Base-by-base conservation (phyloP, 2,329 filamentous ascomycete species). In the Fusarium sp. region DNA sequence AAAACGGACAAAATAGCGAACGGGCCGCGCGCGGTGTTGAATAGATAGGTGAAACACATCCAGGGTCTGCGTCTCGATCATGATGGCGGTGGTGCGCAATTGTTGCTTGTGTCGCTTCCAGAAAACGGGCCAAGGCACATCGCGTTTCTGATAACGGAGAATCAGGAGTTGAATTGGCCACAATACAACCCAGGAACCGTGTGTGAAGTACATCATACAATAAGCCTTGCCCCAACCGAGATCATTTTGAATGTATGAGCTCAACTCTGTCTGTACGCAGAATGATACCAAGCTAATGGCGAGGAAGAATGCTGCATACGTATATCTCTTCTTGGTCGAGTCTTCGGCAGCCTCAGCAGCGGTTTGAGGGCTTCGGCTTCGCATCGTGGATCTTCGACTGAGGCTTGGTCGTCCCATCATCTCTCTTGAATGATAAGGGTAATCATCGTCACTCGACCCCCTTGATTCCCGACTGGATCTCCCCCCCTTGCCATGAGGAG, bases 201-300 rank as follows among this genome's bases (percentile, higher is more conserved):
- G 96, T 12, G 96, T 99, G 69, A 99, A 85, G 80, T 97, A 97
- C 85, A 99, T 88, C 96, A 99, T 99, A 83, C 93, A 97, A 82
- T 97, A 99, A n/a, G 96, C 93, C 83, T 99, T 99, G 81, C 96
- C 88, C 96, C 96, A 99, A 67, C 91, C 89, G 67, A 97, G 81
- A 62, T 96, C 89, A 77, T 95, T 90, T 81, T 98, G 95, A 63
- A 99, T 96, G 80, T 97, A 94, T 11, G 96, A 90, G 12, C 94
- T 95, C 53, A 97, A 93, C 83, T 98, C 95, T 5, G 96, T 98
- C 85, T 99, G 96, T 7, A 97, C 83, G 46, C 93, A 93, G 77
- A 99, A 99, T 75, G 92, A 91, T 60, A 97, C 82, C 74, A 99
- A 83, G 75, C 92, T 96, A 70, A 97, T 76, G 28, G 91, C 80